Evolutionary conservation across 2,329 filamentous ascomycete genomes (phyloP), one percentile per base, ranked within the genome.

Genomic region (Ceratocystiopsis minuta): DNA sequence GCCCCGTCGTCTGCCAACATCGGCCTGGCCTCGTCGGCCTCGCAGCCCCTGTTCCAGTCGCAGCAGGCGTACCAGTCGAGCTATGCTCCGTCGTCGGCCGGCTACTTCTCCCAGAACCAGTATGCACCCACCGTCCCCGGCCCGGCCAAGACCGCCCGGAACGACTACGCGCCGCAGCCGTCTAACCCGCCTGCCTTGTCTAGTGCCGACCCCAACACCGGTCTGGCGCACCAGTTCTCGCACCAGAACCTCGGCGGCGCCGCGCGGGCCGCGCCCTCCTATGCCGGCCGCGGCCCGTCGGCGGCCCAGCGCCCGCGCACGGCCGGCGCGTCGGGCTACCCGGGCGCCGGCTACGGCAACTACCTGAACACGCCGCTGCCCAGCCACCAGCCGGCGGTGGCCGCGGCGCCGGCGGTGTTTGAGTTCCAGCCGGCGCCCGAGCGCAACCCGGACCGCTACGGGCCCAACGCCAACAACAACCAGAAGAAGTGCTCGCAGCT

Each of bases 151-250:
- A 7, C 4, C 20, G 20, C n/a, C n/a, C n/a, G n/a, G 12, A 50
- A 52, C 43, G 50, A 53, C 40, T 49, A 58, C 14, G 35, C 40
- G 36, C 24, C 24, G 24, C 24, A 31, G 6, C 24, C 24, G 24
- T 12, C 24, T 6, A 14, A 14, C 31, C 34, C 28, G 55, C 63
- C 24, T 20, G 34, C 5, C 16, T 2, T 16, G 3, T 2, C 34
- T 6, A 72, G 69, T 45, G 64, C 72, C 15, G 86, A 95, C 55
- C 81, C 80, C 51, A 92, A 88, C 52, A 90, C 85, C 53, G 87
- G 86, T 28, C 72, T 96, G 37, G 86, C 87, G 46, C 85, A 95
- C 58, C 90, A 98, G 59, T 93, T 96, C 60, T 92, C 88, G 45
- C 86, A 95, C 61, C 88, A 96, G 66, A 93, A 95, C 59, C 71